Evolutionary conservation across 83 land plant species (phyloP), one percentile per base, ranked within the genome.

Genomic region (Diphasiastrum complanatum): DNA sequence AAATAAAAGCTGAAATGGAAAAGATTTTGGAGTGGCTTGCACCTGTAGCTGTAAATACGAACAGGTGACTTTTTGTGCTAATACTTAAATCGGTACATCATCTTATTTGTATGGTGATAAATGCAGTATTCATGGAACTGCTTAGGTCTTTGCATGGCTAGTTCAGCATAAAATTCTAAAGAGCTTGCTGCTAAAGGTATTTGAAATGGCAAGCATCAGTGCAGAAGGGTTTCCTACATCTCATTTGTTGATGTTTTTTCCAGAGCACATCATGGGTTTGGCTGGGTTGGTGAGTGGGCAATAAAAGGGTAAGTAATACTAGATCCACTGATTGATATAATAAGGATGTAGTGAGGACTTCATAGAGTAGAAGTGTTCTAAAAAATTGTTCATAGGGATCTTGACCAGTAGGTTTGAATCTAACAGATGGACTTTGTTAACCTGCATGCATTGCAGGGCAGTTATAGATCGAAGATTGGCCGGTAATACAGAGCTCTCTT

Each of bases 211-310:
- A n/a, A n/a, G n/a, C n/a, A n/a, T n/a, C n/a, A n/a, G n/a, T n/a
- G n/a, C n/a, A n/a, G n/a, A n/a, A n/a, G n/a, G n/a, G n/a, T 35
- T 34, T 40, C 23, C 33, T 22, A 8, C 16, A 11, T 22, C 14
- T 30, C 2, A 45, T 35, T 18, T 64, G 11, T 35, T 28, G 55
- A 33, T 66, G 58, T 29, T 68, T 24, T 38, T 19, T 27, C 24
- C 86, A 93, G 99, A 73, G 84, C 84, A 54, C 99, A 93, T 72
- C 99, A 93, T 67, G 96, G 92, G 12, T 93, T 89, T 68, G 96
- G 96, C n/a, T 89, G 99, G 96, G 92, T 93, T 68, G 99, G 99
- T 61, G 99, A 93, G 54, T 93, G 99, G 99, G 99, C 96, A 71
- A 93, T 78, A 53, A 72, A 78, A 0, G 77, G 99, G 99, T 93